A percentile compares a stretch with the other conserved stretches of the same genome.
These are phyloP conservation scores for Tylopilus vinaceipallidus DNA, from an alignment of 768 basidiomycete genomes.

Conservation along the genomic window DNA sequence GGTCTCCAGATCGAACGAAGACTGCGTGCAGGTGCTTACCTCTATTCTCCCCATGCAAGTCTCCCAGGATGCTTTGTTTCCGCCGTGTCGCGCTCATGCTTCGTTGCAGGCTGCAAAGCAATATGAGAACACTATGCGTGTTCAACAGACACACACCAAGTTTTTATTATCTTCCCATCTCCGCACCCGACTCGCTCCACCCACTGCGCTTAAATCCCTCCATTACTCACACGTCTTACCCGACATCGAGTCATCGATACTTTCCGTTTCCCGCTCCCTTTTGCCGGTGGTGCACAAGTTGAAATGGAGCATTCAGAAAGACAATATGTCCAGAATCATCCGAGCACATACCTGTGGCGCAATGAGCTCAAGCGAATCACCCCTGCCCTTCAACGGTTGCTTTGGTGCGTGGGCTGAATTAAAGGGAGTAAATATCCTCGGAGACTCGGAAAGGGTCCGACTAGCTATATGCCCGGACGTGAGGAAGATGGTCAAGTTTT, in stretches of 20 bases:
- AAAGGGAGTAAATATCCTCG: slow-evolving; percentile 46
- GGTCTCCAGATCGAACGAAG: slow-evolving; percentile 64
- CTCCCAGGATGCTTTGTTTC: not conserved
- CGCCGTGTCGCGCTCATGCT: slow-evolving; percentile 7
- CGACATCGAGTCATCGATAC: slow-evolving; percentile 59
- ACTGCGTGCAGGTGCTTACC: slow-evolving; percentile 65
- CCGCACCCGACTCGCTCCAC: slow-evolving; percentile 41
- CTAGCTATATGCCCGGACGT: slow-evolving; percentile 69
- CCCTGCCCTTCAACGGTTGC: slow-evolving; percentile 32
- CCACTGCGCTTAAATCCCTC: slow-evolving; percentile 42
- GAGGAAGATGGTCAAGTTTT: slow-evolving; percentile 55
- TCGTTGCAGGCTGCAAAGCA: slow-evolving; percentile 56
- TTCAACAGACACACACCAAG: slow-evolving; percentile 54
- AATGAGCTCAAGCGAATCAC: slow-evolving; percentile 17
- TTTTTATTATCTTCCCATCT: slow-evolving; percentile 54
- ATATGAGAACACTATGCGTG: slow-evolving; percentile 55
- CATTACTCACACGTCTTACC: slow-evolving; percentile 55
- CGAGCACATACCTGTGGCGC: slow-evolving; percentile 39
- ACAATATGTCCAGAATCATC: slow-evolving; percentile 57
- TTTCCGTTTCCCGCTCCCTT: slow-evolving; percentile 55
- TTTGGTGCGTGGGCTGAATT: slow-evolving; percentile 58
- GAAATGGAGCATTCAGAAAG: slow-evolving; percentile 70
- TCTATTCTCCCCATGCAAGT: slow-evolving; percentile 58
- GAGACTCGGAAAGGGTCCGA: slow-evolving; percentile 63
- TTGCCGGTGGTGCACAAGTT: slow-evolving; percentile 63